A percentile compares a stretch with the other conserved stretches of the same genome.
Evolutionary conservation across 2,329 filamentous ascomycete species (phyloP).

Genomic region (Neonectria magnoliae): DNA sequence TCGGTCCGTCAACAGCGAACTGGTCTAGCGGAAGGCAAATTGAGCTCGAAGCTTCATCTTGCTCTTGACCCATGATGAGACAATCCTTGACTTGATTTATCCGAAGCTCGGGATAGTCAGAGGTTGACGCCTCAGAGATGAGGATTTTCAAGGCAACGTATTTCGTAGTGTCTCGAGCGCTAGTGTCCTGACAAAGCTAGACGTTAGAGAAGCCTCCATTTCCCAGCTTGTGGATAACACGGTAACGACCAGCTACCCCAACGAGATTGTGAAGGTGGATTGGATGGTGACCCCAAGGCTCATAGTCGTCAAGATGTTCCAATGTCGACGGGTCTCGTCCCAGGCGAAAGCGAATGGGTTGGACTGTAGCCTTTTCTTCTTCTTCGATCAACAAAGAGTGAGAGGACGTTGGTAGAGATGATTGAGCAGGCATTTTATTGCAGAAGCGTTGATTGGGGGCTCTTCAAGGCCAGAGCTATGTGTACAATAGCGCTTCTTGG

Average conservation of each 20-base stretch:
- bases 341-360: neutral
- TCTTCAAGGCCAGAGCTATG: neutral
- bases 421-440: neutral
- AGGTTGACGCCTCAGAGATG: constrained; percentile 36
- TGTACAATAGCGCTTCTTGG: neutral
- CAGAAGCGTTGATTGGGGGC: neutral
- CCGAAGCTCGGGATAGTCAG: constrained; percentile 33
- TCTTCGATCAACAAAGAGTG: neutral
- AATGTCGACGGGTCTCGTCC: neutral
- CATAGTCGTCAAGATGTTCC: constrained; percentile 44
- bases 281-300: constrained; percentile 54
- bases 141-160: constrained; percentile 48
- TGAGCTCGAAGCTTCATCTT: neutral
- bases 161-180: constrained; percentile 23
- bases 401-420: neutral
- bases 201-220: constrained; percentile 56
- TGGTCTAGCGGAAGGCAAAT: constrained; percentile 34
- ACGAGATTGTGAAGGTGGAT: constrained; percentile 52
- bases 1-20: constrained; percentile 36
- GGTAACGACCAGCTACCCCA: constrained; percentile 49
- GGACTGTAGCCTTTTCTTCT: neutral
- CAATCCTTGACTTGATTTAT: constrained; percentile 23
- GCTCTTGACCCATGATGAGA: neutral
- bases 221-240: constrained; percentile 56
- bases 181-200: constrained; percentile 52